Evolutionary conservation across 257 asterid species (phyloP).

Genomic region (Nicotiana tomentosiformis): DNA sequence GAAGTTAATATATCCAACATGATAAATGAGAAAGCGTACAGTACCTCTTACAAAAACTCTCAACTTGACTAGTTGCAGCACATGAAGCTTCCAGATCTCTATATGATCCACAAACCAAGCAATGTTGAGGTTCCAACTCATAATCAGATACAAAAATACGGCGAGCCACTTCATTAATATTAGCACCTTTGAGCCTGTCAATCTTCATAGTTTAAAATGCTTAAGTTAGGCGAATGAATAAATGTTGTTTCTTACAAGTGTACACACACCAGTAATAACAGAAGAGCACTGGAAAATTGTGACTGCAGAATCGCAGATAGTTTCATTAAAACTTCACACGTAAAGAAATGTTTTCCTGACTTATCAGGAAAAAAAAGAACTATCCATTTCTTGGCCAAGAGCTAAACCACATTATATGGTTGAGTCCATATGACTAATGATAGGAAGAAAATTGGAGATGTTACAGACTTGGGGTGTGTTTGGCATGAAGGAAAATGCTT

Average conservation of each 20-base stretch:
- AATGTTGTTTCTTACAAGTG: background rate
- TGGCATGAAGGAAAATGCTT: too few species aligned
- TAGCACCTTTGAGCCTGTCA: constrained; percentile 24
- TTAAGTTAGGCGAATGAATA: background rate
- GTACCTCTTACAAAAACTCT: constrained; percentile 49
- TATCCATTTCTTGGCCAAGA: background rate
- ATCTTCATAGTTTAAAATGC: constrained; percentile 24
- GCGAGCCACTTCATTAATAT: constrained; percentile 32
- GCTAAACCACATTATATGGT: background rate
- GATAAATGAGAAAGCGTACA: background rate
- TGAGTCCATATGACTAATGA: background rate
- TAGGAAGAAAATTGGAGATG: background rate
- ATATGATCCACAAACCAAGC: constrained; percentile 56
- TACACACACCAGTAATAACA: background rate
- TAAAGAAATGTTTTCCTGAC: background rate
- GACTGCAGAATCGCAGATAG: background rate
- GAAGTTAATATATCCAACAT: background rate
- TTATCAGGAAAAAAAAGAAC: background rate
- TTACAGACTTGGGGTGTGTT: background rate
- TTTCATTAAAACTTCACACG: background rate
- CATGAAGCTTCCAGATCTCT: constrained; percentile 55
- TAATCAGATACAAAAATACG: constrained; percentile 25
- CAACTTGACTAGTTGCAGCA: constrained; percentile 39
- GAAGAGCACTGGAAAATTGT: background rate
- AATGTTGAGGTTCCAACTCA: constrained; percentile 46